A percentile compares a stretch with the other conserved stretches of the same genome.
phyloP scores from a whole-genome alignment of 2,329 filamentous ascomycete genomes.

The Curvularia spicifera region DNA sequence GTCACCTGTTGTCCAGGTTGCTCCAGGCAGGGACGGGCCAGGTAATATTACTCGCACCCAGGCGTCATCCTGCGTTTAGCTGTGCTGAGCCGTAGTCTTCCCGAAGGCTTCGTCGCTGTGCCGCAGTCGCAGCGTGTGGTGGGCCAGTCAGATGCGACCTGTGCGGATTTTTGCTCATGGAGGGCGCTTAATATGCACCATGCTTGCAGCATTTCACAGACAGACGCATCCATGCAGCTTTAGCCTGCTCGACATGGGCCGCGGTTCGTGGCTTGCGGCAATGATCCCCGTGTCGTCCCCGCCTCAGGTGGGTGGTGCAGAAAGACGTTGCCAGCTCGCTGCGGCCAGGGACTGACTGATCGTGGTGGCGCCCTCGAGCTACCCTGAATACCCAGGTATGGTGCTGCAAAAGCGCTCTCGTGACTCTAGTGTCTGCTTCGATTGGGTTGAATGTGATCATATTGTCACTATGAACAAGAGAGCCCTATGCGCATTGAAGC shows the following conservation, averaged over 20 bases:
- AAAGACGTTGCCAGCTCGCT: slow-evolving; percentile 30
- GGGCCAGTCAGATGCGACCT: slow-evolving; percentile 24
- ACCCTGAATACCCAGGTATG: slow-evolving; percentile 1
- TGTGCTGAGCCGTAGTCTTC: slow-evolving; percentile 7
- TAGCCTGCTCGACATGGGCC: slow-evolving; percentile 19
- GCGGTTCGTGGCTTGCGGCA: slow-evolving; percentile 24
- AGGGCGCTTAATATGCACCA: slow-evolving; percentile 20
- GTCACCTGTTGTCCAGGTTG: background rate
- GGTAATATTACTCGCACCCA: slow-evolving; percentile 32
- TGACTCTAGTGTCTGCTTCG: background rate
- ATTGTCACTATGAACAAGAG: slow-evolving; percentile 10
- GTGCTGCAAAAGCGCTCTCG: background rate
- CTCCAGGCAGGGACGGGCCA: slow-evolving; percentile 12
- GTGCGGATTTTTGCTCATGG: slow-evolving; percentile 21
- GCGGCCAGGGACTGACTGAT: slow-evolving; percentile 17
- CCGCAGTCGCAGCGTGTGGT: slow-evolving; percentile 32
- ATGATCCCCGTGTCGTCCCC: slow-evolving; percentile 25
- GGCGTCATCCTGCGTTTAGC: slow-evolving; percentile 39
- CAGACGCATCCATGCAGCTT: slow-evolving; percentile 22
- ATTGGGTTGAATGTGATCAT: slow-evolving; percentile 12
- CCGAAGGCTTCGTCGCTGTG: slow-evolving; percentile 30
- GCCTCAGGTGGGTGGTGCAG: slow-evolving; percentile 25
- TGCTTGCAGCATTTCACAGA: slow-evolving; percentile 18
- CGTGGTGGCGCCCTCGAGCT: slow-evolving; percentile 17
- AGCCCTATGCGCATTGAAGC: slow-evolving; percentile 14